Base-by-base conservation (phyloP, 208 protist genomes). In the Hexamita inflata region DNA sequence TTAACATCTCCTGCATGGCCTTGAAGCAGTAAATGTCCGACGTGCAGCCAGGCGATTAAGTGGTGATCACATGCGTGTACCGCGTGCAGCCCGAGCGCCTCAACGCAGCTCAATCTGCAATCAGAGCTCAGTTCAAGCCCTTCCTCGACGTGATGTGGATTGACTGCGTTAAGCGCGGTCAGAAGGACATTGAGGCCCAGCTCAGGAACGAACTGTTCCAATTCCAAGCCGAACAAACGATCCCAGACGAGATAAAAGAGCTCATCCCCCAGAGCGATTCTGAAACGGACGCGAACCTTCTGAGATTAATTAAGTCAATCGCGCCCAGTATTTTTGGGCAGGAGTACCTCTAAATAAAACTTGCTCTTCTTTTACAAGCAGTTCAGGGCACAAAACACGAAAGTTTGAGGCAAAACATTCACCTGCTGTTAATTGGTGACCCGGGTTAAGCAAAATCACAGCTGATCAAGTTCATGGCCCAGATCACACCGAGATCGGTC, bases 21-120 rank as follows among this genome's bases (percentile, higher is more conserved):
- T 98, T 93, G 81, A 90, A 93, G 42, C 82, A 84, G 38, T 81
- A 97, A 57, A 92, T 98, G n/a, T 94, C 98, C 75, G 76, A 83
- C 13, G 86, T 90, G 7, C 90, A 91, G 64, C 94, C 95, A 0
- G 95, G 95, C 57, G 95, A 98, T 77, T 90, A 93, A 0, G 85
- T 99, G 0, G 85, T 95, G 24, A 86, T 98, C 26, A 98, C 94
- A 0, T 96, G 96, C 42, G 92, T 99, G 57, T 98, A 94, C 81
- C 86, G 93, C 34, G 90, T 93, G 0, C 80, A 82, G 26, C 88
- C 91, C 7, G 84, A 94, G 1, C 89, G 94, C n/a, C 76, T 93
- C 4, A 96, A 93, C 76, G 78, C 89, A 13, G 90, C 88, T 74
- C 90, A 91, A 26, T 85, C 92, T 73, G 92, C 90, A 34, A 82